A percentile compares a stretch with the other conserved stretches of the same genome.
Evolutionary conservation across 2,329 filamentous ascomycete genomes (phyloP).

Genomic region (Arthrobotrys entomopaga): DNA sequence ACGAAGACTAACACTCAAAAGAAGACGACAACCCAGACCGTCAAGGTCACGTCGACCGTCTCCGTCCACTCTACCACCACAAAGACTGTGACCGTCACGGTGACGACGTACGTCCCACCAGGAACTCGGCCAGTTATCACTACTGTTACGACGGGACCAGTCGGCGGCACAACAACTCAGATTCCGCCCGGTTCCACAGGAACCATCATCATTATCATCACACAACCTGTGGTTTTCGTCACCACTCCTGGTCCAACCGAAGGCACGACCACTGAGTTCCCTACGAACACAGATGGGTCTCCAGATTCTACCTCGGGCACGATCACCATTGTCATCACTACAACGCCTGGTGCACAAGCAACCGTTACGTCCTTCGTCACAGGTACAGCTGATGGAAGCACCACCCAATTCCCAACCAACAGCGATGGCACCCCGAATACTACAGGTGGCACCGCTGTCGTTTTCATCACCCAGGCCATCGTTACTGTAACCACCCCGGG

Average conservation of each 20-base stretch:
- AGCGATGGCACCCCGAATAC: not conserved
- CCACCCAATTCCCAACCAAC: not conserved
- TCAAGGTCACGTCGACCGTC: not conserved
- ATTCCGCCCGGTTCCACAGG: too few relatives aligned
- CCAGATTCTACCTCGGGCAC: not conserved
- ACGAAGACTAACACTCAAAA: slow-evolving; percentile 2
- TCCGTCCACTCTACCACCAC: not conserved
- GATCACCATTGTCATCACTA: slow-evolving; percentile 1
- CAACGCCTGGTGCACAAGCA: too few relatives aligned
- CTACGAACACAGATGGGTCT: not conserved
- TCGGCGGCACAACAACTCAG: too few relatives aligned
- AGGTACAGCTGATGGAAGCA: not conserved
- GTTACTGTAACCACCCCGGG: not conserved
- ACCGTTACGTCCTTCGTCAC: too few relatives aligned
- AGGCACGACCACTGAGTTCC: not conserved
- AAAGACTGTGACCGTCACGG: slow-evolving; percentile 2
- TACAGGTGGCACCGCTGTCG: not conserved
- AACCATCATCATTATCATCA: too few relatives aligned
- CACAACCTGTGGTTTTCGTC: not conserved
- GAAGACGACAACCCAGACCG: not conserved
- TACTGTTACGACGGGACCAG: too few relatives aligned
- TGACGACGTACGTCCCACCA: slow-evolving; percentile 5
- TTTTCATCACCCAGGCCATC: slow-evolving; percentile 6
- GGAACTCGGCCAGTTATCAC: not conserved
- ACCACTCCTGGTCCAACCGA: not conserved